Conservation (phyloP, 345 rosid species). For the Linum usitatissimum region DNA sequence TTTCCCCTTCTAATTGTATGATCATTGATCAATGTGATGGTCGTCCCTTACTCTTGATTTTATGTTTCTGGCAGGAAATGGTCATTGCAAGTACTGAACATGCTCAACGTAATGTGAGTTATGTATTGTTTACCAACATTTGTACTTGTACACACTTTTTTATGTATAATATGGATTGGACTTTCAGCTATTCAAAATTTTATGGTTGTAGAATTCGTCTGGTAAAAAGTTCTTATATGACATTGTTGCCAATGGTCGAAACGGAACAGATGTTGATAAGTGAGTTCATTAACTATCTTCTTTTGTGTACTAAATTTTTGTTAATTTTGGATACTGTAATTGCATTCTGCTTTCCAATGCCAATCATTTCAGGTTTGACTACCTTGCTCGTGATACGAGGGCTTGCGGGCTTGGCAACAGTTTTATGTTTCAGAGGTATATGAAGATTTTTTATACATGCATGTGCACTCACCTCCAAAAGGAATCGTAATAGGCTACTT, state of each 20-base stretch:
- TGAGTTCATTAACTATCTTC: constrained; percentile 5
- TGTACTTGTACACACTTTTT: not conserved
- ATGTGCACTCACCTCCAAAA: too few relatives aligned
- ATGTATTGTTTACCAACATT: not conserved
- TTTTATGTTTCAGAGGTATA: constrained; percentile 19
- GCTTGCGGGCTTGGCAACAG: constrained; percentile 23
- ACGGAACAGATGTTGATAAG: constrained; percentile 28
- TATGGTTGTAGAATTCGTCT: constrained; percentile 4
- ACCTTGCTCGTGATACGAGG: constrained; percentile 20
- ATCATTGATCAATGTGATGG: too few relatives aligned
- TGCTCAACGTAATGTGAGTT: constrained; percentile 12
- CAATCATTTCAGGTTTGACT: constrained; percentile 18
- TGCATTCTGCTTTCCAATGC: not conserved
- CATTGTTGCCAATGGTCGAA: constrained; percentile 27
- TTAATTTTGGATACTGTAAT: not conserved
- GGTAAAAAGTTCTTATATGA: constrained; percentile 19
- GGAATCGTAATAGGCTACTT: too few relatives aligned
- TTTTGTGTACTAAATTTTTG: not conserved
- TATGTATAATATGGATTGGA: too few relatives aligned
- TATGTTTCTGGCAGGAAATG: constrained; percentile 18
- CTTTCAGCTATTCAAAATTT: not conserved
- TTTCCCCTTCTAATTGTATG: not conserved
- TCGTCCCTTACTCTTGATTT: not conserved
- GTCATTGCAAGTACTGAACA: constrained; percentile 18
- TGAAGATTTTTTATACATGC: too few relatives aligned